Conservation (phyloP, 2,329 filamentous ascomycete genomes). For the Penicillium sp. region DNA sequence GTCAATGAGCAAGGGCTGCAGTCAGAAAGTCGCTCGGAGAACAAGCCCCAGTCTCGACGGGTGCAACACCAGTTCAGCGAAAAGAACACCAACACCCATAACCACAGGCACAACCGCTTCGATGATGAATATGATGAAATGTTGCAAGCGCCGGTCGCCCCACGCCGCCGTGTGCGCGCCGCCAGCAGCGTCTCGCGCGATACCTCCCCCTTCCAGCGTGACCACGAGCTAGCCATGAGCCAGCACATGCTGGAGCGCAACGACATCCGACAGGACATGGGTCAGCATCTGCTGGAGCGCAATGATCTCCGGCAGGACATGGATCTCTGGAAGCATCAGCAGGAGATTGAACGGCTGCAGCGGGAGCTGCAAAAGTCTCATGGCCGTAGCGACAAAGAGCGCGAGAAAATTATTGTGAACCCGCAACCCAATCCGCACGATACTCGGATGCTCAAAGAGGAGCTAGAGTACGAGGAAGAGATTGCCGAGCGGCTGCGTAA, state of each 20-base stretch:
- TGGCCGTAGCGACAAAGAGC: slow-evolving; percentile 7
- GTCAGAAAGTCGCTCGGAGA: slow-evolving; percentile 29
- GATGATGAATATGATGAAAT: slow-evolving; percentile 28
- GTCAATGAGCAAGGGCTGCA: slow-evolving; percentile 37
- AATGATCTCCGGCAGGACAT: slow-evolving; percentile 37
- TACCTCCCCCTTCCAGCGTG: slow-evolving; percentile 31
- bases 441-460: slow-evolving; percentile 33
- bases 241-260: slow-evolving; percentile 38
- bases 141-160: not conserved
- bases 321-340: slow-evolving; percentile 37
- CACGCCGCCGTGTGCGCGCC: slow-evolving; percentile 22
- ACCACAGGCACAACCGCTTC: slow-evolving; percentile 17
- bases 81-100: not conserved
- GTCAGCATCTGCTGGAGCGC: slow-evolving; percentile 36
- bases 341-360: slow-evolving; percentile 39
- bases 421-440: slow-evolving; percentile 25
- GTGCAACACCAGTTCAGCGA: slow-evolving; percentile 23
- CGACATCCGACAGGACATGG: slow-evolving; percentile 32
- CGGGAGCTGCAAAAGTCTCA: slow-evolving; percentile 33
- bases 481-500: slow-evolving; percentile 39
- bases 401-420: slow-evolving; percentile 4
- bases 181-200: slow-evolving; percentile 28
- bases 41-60: slow-evolving; percentile 29
- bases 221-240: slow-evolving; percentile 36
- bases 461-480: slow-evolving; percentile 48